Base-by-base conservation (phyloP, 345 rosid genomes). In the Ricinus communis region DNA sequence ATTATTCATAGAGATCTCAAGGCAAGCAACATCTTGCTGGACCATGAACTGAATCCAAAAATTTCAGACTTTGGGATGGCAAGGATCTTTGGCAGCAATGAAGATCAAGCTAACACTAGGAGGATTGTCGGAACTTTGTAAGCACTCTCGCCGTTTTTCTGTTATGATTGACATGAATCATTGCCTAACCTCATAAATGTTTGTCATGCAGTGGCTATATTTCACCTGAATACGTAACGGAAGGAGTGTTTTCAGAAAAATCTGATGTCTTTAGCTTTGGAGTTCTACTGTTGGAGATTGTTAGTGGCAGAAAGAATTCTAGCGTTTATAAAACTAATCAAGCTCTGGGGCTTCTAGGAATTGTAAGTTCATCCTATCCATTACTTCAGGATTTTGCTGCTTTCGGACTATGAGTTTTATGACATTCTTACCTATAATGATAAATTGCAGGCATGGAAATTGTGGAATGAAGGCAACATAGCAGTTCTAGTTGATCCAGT, bases 11-110 rank as follows among this genome's bases (percentile, higher is more conserved):
- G 70, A n/a, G 70, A 72, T 55, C 57, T 74, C 3, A 74, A 74
- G 47, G n/a, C 72, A 33, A 66, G 72, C 30, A 74, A 68, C 68
- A 52, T 74, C 46, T 40, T 74, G 45, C 45, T 74, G 56, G 78
- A 68, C 72, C 58, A 31, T 22, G 69, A 74, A 11, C 19, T 68
- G 18, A 68, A 68, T 54, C 78, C 73, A 2, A 74, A 74, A 33
- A 74, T 68, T 5, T 74, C 69, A 41, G 78, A 74, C 54, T 74
- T 74, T 43, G 78, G 73, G 28, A 28, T 43, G 64, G 78, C 73
- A 8, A 61, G 69, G 33, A 68, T 74, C 38, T 74, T 74, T 18
- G 69, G 77, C 22, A 38, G 49, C 47, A 54, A 68, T 30, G 50
- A 74, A 43, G 69, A 52, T 66, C 59, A 68, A 61, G 77, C 67